phyloP scores from a whole-genome alignment of 140 eudicot species.

The Ambrosia hybrid region DNA sequence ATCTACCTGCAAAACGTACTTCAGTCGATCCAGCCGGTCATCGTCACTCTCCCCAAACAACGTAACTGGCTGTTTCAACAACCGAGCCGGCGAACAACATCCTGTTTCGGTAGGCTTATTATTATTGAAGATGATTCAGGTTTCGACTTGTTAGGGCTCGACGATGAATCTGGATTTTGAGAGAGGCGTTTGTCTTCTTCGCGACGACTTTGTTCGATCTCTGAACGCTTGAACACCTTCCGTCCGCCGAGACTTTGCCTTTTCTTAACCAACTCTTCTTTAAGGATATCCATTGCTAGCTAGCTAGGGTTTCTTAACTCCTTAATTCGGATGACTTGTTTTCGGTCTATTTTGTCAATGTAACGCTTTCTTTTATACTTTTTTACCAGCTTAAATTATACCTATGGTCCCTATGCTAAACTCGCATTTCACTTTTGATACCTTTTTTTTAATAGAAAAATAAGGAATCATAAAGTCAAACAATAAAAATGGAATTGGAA shows the following conservation, averaged over 20 bases:
- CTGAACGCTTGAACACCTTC: too few species aligned
- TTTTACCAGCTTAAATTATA: too few species aligned
- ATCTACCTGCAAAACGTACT: constrained; percentile 55
- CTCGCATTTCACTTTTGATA: too few species aligned
- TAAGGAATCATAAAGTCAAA: too few species aligned
- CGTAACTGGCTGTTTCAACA: constrained; percentile 80
- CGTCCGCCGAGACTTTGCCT: constrained; percentile 57
- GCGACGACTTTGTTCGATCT: constrained; percentile 75
- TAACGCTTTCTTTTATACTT: too few species aligned
- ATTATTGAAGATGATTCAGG: constrained; percentile 36
- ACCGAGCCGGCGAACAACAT: constrained; percentile 80
- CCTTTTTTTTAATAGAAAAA: too few species aligned
- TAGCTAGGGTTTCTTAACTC: constrained; percentile 19
- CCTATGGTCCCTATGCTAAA: too few species aligned
- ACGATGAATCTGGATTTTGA: constrained; percentile 49
- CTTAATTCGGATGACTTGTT: too few species aligned
- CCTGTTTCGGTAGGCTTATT: constrained; percentile 61
- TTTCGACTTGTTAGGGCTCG: constrained; percentile 10
- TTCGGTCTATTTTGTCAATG: too few species aligned
- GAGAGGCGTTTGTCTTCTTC: constrained; percentile 63
- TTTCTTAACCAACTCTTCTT: constrained; percentile 63
- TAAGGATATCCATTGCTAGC: constrained; percentile 86
- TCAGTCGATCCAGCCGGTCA: constrained; percentile 67
- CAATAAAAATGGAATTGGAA: too few species aligned
- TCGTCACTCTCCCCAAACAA: constrained; percentile 73